These are phyloP conservation scores for Cutaneotrichosporon daszewskae DNA, from an alignment of 1,284 basidiomycete genomes.

Conservation along the genomic window DNA sequence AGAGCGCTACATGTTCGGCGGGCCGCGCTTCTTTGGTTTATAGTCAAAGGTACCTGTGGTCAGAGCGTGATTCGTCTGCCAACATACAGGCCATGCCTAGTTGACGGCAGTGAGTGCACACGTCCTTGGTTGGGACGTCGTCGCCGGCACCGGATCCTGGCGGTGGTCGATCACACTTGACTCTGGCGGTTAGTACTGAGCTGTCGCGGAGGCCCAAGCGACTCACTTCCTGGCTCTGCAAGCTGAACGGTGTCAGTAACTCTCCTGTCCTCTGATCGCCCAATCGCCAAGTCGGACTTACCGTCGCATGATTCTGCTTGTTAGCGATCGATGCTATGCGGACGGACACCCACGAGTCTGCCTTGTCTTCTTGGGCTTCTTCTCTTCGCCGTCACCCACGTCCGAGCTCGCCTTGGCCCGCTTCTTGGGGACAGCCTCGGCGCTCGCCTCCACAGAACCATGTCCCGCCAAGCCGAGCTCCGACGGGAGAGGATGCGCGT, in stretches of 20 bases:
- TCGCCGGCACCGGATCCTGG: slow-evolving; percentile 18
- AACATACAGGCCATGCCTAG: slow-evolving; percentile 65
- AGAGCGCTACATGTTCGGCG: slow-evolving; percentile 68
- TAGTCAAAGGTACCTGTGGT: slow-evolving; percentile 67
- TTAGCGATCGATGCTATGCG: not conserved
- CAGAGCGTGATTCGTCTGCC: not conserved
- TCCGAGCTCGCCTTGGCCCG: not conserved
- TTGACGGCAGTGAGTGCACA: slow-evolving; percentile 61
- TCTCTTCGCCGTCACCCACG: slow-evolving; percentile 9
- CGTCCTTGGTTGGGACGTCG: slow-evolving; percentile 21
- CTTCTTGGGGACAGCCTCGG: slow-evolving; percentile 1
- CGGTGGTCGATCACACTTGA: slow-evolving; percentile 42
- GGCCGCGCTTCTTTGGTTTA: slow-evolving; percentile 82
- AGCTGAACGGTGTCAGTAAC: slow-evolving; percentile 21
- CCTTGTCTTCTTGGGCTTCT: slow-evolving; percentile 37
- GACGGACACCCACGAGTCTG: slow-evolving; percentile 44
- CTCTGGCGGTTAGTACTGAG: slow-evolving; percentile 21
- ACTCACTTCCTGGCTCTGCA: slow-evolving; percentile 43
- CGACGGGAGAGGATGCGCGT: too few species aligned
- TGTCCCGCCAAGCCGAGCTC: not conserved
- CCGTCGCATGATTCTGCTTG: slow-evolving; percentile 39
- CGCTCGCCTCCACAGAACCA: not conserved
- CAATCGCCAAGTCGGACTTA: slow-evolving; percentile 22
- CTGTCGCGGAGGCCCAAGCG: too few species aligned
- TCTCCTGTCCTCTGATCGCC: too few species aligned